Base-by-base conservation (phyloP, 805 yeast genomes). In the Yarrowia yakushimensis region DNA sequence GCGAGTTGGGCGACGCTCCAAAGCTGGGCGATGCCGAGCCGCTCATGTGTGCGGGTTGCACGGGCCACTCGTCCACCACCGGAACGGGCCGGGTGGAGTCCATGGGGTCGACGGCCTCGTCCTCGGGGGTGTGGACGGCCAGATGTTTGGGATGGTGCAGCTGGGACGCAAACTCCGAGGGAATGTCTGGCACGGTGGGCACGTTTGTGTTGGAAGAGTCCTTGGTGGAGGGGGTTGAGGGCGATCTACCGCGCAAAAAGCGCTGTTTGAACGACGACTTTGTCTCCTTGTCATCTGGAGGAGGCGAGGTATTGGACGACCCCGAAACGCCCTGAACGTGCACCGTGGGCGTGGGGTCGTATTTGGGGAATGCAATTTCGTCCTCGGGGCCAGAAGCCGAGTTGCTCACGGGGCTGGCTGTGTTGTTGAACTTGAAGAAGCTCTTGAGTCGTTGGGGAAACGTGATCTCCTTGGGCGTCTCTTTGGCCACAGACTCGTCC, bases 371-470 rank as follows among this genome's bases (percentile, higher is more conserved):
- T 54, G 62, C 63, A 37, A 61, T 52, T 37, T 39, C 62, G 22
- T 54, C 63, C 23, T 46, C 60, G 57, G 45, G 33, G 43, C 23
- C 28, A 42, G 20, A 12, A 23, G 15, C 13, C 2, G 41, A 31
- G 50, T 46, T 22, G 43, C 11, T 17, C 17, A 13, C 43, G 45
- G 28, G 28, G 45, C 45, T 30, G 37, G 22, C 42, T n/a, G 68
- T 65, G 46, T 68, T 69, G 46, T 66, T 68, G 66, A 72, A 72
- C 63, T 69, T 67, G 64, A 73, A 73, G 61, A 73, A 66, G 62
- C 64, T 70, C 59, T 70, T 69, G 41, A 73, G 67, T 52, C 69
- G 67, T 66, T 67, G 71, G n/a, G 74, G 74, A 52, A 71, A 66
- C 42, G 61, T 55, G 37, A 41, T 36, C 27, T 52, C 46, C 5